Evolutionary conservation across 129 eudicot species (phyloP), one percentile per base, ranked within the genome.

Genomic region (Helianthus annuus): DNA sequence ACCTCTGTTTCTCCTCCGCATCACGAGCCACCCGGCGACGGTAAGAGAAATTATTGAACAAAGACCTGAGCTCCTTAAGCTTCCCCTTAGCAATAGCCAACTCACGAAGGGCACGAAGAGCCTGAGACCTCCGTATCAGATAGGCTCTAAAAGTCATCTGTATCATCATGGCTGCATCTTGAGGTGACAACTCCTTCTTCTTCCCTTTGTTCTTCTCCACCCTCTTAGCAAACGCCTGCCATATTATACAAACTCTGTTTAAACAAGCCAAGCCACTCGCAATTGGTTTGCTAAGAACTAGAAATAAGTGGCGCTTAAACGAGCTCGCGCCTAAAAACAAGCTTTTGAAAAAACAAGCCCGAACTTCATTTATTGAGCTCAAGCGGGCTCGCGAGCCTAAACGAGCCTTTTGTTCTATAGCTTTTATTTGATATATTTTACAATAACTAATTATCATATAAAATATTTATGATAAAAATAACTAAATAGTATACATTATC

Each of bases 41-140:
- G 63, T 94, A 94, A 52, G 99, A 78, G 86, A 94, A 94, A 76
- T 94, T 94, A 56, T 90, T 89, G 84, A 94, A 94, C 88, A 94
- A 67, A 48, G 81, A 73, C 86, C 99, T 90, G 38, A 94, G 80
- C 69, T 94, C 97, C 99, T 94, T 94, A 57, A 94, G 81, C 89
- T 86, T 94, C 69, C 79, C 78, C 84, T 94, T 94, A 6, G 99
- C 97, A 69, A 94, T 83, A 38, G 97, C 99, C 81, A 94, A 81
- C 53, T 94, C 97, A 3, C 99, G 81, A 19, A 94, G 89, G 0
- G 91, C 99, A 51, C 99, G 97, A 32, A 94, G 89, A 16, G 96
- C 82, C 66, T 88, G 92, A 29, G 98, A 94, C 66, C 98, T 84
- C 70, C 79, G 75, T 38, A 90, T 86, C 73, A 94, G 74, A 79